phyloP scores from a whole-genome alignment of 768 basidiomycete genomes.

The Russula brevipes region DNA sequence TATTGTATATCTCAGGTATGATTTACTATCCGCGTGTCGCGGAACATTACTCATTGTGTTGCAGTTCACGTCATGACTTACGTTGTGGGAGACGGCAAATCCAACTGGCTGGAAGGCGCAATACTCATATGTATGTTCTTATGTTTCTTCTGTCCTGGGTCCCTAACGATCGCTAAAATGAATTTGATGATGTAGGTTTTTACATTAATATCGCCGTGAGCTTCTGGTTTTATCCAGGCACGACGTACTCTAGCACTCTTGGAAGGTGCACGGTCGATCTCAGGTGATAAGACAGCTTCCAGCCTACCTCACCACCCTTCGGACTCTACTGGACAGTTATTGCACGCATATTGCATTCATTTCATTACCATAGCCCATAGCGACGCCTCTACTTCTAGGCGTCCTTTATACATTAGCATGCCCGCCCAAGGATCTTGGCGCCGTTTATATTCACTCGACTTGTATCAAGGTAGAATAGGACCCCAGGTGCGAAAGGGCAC shows the following conservation, averaged over 20 bases:
- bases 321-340: background rate
- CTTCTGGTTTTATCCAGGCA: constrained; percentile 50
- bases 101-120: constrained; percentile 89
- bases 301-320: background rate
- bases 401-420: background rate
- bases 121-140: constrained; percentile 57
- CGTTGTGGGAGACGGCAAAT: constrained; percentile 80
- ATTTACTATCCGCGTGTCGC: background rate
- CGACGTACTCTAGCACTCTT: constrained; percentile 33
- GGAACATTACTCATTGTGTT: background rate
- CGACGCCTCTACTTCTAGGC: background rate
- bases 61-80: constrained; percentile 57
- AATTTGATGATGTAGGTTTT: constrained; percentile 34
- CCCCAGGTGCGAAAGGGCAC: background rate
- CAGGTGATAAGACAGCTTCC: background rate
- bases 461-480: constrained; percentile 1
- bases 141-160: background rate
- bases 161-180: constrained; percentile 6
- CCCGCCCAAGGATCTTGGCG: background rate
- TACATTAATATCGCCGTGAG: constrained; percentile 53
- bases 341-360: background rate
- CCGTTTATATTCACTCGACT: background rate
- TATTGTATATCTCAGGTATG: constrained; percentile 46
- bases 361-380: background rate
- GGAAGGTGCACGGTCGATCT: constrained; percentile 27